Base-by-base conservation (phyloP, 1,284 basidiomycete genomes). In the Sphagnurus paluster region DNA sequence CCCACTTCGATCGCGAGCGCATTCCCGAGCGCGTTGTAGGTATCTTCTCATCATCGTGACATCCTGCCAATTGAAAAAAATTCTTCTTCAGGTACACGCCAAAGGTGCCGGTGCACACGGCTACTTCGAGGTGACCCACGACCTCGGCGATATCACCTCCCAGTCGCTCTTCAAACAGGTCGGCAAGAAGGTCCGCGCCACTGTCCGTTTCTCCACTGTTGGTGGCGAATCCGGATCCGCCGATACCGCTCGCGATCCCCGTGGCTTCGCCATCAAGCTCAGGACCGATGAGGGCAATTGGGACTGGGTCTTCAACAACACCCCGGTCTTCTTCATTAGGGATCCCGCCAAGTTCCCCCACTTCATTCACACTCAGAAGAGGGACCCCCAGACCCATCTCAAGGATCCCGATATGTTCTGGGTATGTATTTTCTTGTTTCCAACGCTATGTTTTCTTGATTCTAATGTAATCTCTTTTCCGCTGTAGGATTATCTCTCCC, bases 331-430 rank as follows among this genome's bases (percentile, higher is more conserved):
- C 77, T 93, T 93, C 76, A 80, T 93, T 57, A 81, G 86, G 48
- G 88, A 90, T 59, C 85, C 88, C 10, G 76, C 84, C 62, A 90
- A 90, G 67, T 90, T 89, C 77, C 82, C 87, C n/a, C 83, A 92
- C 73, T 95, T 97, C 72, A 95, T 96, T 59, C 93, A 96, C 75
- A 93, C 92, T 26, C 91, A 94, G 70, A 96, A 97, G 79, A 82
- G 92, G 60, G 84, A 90, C 68, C 92, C 92, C 16, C 88, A 92
- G 65, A 93, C 90, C 8, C 88, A 94, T 67, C 68, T 92, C 54
- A 91, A 89, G 67, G 89, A 92, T 71, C 59, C 84, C 25, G 86
- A 89, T 62, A 79, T 79, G 77, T 87, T 88, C 74, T 90, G 87
- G 87, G 83, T 84, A 64, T n/a, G 44, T 35, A 7, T 28, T 17